Evolutionary conservation across 345 rosid genomes (phyloP).

Genomic region (Eucalyptus erythrocorys): DNA sequence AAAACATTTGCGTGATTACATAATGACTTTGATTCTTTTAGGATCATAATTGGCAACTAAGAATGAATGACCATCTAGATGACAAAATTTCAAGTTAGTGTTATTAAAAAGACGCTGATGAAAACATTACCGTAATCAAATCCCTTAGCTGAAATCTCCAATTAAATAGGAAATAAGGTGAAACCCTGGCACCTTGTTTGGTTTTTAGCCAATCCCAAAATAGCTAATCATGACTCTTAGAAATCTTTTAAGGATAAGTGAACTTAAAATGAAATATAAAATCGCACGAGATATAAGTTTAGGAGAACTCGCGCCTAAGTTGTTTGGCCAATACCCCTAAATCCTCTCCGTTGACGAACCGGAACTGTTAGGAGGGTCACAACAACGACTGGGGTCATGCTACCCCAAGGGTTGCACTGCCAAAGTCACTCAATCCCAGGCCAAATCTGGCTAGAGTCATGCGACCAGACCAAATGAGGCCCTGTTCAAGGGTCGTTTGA

Average conservation of each 20-base stretch:
- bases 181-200: not conserved
- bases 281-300: no score
- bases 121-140: no score
- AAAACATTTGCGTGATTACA: not conserved
- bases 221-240: not conserved
- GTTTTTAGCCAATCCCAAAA: not conserved
- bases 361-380: not conserved
- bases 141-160: not conserved
- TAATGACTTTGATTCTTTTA: not conserved
- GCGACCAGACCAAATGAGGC: not conserved
- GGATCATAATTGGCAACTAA: not conserved
- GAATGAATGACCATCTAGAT: not conserved
- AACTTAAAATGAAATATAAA: not conserved
- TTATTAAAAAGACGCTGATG: no score
- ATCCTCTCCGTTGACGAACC: not conserved
- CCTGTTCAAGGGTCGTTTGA: not conserved
- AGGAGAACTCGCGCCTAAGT: not conserved
- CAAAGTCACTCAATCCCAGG: not conserved
- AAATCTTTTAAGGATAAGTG: not conserved
- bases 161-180: not conserved
- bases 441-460: not conserved
- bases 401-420: not conserved
- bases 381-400: not conserved
- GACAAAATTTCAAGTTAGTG: not conserved
- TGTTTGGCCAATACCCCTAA: not conserved